A percentile compares a stretch with the other conserved stretches of the same genome.
These are phyloP conservation scores for Xylariales sp. DNA, from an alignment of 2,329 filamentous ascomycete genomes.

Conservation along the genomic window DNA sequence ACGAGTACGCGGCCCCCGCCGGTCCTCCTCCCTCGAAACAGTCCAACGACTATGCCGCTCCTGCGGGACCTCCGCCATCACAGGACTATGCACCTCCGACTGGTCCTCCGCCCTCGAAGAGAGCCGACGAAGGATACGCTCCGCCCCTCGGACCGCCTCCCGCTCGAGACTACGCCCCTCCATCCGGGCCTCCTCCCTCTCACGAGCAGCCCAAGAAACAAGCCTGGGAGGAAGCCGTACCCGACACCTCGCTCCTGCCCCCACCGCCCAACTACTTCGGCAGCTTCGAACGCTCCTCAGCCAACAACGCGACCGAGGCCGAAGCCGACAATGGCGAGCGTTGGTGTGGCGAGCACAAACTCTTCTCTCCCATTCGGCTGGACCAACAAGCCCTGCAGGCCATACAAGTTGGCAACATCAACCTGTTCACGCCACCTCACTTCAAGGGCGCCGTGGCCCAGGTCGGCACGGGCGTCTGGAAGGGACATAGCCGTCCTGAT, in stretches of 20 bases:
- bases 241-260: conserved; percentile 67
- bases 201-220: conserved; percentile 38
- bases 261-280: conserved; percentile 65
- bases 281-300: conserved; percentile 59
- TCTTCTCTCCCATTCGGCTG: conserved; percentile 49
- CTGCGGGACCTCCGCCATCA: too few species aligned
- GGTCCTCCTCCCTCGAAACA: too few species aligned
- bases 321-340: conserved; percentile 60
- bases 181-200: conserved; percentile 26
- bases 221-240: conserved; percentile 67
- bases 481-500: conserved; percentile 32
- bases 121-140: conserved; percentile 21
- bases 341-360: conserved; percentile 60
- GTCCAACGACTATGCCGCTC: too few species aligned
- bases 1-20: too few species aligned
- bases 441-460: conserved; percentile 44
- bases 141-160: conserved; percentile 34
- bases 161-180: conserved; percentile 26
- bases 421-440: conserved; percentile 45
- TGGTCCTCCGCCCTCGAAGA: conserved; percentile 21
- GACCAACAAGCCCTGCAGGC: conserved; percentile 41
- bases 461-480: conserved; percentile 48
- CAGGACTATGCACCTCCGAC: conserved; percentile 21
- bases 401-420: conserved; percentile 47
- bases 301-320: conserved; percentile 62